Evolutionary conservation across 2,329 filamentous ascomycete genomes (phyloP).

Genomic region (Nakataea oryzae): DNA sequence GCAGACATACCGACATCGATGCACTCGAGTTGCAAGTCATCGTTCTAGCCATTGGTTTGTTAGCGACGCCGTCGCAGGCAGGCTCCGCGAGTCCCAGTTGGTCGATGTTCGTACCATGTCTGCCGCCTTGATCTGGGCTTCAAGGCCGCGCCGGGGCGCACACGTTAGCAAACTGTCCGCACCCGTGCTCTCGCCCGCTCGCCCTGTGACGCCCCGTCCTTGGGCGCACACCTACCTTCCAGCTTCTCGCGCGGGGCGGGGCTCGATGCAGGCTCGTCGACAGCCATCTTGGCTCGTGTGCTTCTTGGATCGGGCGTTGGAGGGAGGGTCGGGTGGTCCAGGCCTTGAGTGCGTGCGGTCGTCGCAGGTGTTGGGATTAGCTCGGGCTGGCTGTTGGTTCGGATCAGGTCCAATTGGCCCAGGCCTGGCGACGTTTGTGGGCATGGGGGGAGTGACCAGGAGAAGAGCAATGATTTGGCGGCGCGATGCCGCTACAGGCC

Average conservation of each 20-base stretch:
- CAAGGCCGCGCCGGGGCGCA: background rate
- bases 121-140: constrained; percentile 94
- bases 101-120: constrained; percentile 67
- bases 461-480: background rate
- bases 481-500: background rate
- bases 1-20: constrained; percentile 79
- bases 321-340: background rate
- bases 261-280: background rate
- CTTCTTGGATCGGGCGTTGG: background rate
- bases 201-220: constrained; percentile 3
- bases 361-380: background rate
- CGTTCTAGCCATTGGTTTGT: constrained; percentile 53
- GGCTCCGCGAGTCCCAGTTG: background rate
- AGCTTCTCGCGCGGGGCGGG: constrained; percentile 54
- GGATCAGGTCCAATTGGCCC: background rate
- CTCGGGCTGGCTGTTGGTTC: background rate
- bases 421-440: background rate
- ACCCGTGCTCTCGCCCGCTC: background rate
- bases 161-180: background rate
- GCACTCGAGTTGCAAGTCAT: constrained; percentile 93
- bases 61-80: background rate
- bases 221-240: constrained; percentile 45
- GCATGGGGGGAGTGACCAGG: background rate
- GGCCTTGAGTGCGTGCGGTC: background rate
- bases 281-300: constrained; percentile 1